phyloP scores from a whole-genome alignment of 73 alveolate species.

The Tetrahymena thermophila region DNA sequence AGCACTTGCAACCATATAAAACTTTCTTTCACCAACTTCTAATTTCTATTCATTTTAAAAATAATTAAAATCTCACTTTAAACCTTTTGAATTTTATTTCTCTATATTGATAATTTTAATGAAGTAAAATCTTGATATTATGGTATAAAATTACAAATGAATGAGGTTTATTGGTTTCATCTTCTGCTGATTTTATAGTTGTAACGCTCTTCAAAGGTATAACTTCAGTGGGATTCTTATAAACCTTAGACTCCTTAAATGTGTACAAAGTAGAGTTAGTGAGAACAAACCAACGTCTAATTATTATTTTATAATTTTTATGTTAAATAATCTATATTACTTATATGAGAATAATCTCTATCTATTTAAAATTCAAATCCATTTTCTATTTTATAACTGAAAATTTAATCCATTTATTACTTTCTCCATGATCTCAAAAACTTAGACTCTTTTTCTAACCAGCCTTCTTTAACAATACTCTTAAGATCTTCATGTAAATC shows the following conservation, averaged over 20 bases:
- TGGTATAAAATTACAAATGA: slow-evolving; percentile 46
- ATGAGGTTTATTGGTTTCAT: slow-evolving; percentile 56
- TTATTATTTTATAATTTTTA: neutral
- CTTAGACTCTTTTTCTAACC: slow-evolving; percentile 71
- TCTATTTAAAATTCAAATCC: neutral
- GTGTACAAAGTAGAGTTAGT: slow-evolving; percentile 60
- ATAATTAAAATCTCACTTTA: neutral
- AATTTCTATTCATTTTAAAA: slow-evolving; percentile 58
- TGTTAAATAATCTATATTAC: neutral
- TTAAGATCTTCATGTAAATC: slow-evolving; percentile 23
- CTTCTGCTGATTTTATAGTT: slow-evolving; percentile 81
- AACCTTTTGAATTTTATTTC: neutral
- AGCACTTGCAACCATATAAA: slow-evolving; percentile 63
- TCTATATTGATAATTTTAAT: no score
- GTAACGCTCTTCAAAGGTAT: slow-evolving; percentile 57
- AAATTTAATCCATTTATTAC: slow-evolving; percentile 21
- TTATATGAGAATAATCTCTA: neutral
- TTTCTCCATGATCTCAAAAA: slow-evolving; percentile 81
- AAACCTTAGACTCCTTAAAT: slow-evolving; percentile 58
- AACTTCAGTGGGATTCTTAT: slow-evolving; percentile 77
- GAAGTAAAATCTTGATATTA: neutral
- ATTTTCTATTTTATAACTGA: neutral
- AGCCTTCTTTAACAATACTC: slow-evolving; percentile 83
- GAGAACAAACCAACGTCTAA: slow-evolving; percentile 75
- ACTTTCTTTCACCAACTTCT: slow-evolving; percentile 56